A percentile compares a stretch with the other conserved stretches of the same genome.
Evolutionary conservation across 2,329 filamentous ascomycete genomes (phyloP).

Genomic region (Colletotrichum euphorbiae): DNA sequence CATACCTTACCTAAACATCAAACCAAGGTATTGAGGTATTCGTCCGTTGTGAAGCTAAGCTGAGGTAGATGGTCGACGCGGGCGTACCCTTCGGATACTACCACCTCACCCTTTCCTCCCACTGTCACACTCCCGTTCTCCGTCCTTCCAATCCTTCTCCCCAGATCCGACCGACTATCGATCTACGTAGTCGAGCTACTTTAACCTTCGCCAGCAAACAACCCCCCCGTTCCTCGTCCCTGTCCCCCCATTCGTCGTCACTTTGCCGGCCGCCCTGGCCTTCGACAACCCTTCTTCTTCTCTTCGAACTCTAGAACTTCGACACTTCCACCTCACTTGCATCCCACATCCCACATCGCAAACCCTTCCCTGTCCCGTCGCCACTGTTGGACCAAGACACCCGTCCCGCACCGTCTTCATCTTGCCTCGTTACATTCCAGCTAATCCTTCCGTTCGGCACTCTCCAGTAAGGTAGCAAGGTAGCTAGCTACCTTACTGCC

Average conservation of each 20-base stretch:
- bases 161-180: conserved; percentile 37
- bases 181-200: conserved; percentile 35
- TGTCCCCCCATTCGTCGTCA: conserved; percentile 37
- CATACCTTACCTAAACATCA: no score
- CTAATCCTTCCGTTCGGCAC: conserved; percentile 1
- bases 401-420: neutral
- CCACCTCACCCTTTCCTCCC: neutral
- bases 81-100: conserved; percentile 3
- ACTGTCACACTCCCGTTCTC: conserved; percentile 15
- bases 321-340: conserved; percentile 32
- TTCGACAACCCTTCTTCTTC: conserved; percentile 38
- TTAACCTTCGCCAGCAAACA: conserved; percentile 37
- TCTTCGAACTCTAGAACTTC: conserved; percentile 40
- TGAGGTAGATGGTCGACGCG: neutral
- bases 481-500: neutral
- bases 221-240: conserved; percentile 26
- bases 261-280: conserved; percentile 35
- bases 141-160: conserved; percentile 16
- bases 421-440: conserved; percentile 13
- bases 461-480: neutral
- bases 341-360: conserved; percentile 12
- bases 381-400: conserved; percentile 5
- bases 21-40: no score
- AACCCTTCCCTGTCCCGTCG: neutral
- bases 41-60: neutral